Evolutionary conservation across 441 rosid species (phyloP), one percentile per base, ranked within the genome.

Genomic region (Daphne laureola): DNA sequence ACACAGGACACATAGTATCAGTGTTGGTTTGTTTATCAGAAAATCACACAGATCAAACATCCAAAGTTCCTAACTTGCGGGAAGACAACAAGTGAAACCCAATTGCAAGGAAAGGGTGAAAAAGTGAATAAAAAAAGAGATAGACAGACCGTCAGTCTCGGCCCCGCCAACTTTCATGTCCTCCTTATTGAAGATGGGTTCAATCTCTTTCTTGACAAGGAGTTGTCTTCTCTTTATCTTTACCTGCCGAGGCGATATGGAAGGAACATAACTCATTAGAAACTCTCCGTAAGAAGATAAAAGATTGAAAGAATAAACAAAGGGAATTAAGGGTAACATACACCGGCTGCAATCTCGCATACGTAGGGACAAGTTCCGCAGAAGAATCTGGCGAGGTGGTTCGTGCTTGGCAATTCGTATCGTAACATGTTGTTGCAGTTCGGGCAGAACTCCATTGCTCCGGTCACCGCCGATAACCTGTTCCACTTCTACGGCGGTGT

Each of bases 401-500:
- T 70, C 72, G 68, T 57, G 49, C 67, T 48, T 4, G 80, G 77
- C 73, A 61, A 36, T 75, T 76, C 84, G 43, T 70, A 78, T 46
- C 61, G 78, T 67, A 78, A 68, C 66, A 81, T 48, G 58, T 59
- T 64, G 4, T 75, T 84, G 51, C 87, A 81, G 12, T 75, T 65
- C 0, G 84, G 87, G 65, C 87, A 81, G 58, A 81, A 78, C 58
- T 81, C 87, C 84, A 74, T 81, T 47, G 36, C 46, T 57, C 38
- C 38, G 38, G 38, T 31, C 38, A 31, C 38, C 38, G 38, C 38
- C 38, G 38, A 31, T 9, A 0, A 5, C 11, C 2, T 5, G 38
- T 31, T 31, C 38, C 38, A 57, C 23, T 43, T 4, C 9, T 14
- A 3, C 45, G 14, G 14, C 18, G 12, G n/a, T 42, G n/a, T n/a